Percentiles rank a stretch among this genome's conserved stretches.
These are phyloP conservation scores for Fusarium fracticaudum DNA, from an alignment of 2,329 filamentous ascomycete species.

Conservation along the genomic window DNA sequence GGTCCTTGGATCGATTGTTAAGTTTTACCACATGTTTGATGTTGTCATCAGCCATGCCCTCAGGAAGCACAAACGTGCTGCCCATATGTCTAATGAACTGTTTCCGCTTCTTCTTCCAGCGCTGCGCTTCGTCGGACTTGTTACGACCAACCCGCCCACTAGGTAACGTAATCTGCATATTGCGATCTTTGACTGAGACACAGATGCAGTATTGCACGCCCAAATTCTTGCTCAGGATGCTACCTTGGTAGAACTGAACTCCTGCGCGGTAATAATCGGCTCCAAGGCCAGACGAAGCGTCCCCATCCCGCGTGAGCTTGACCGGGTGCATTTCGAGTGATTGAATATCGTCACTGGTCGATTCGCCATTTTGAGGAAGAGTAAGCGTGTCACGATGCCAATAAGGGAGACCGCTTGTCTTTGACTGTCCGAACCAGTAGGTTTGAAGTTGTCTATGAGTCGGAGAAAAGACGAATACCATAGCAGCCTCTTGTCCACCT, in stretches of 20 bases:
- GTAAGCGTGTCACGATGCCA: conserved; percentile 51
- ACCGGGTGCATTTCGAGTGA: conserved; percentile 44
- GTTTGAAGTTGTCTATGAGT: conserved; percentile 46
- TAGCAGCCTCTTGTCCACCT: conserved; percentile 29
- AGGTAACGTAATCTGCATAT: conserved; percentile 43
- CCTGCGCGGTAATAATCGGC: conserved; percentile 46
- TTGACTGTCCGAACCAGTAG: conserved; percentile 48
- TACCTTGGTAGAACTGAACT: conserved; percentile 59
- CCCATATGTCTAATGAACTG: conserved; percentile 44
- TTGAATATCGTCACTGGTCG: conserved; percentile 28
- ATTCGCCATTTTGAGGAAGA: conserved; percentile 31
- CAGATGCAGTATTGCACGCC: conserved; percentile 54
- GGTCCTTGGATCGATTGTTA: not conserved
- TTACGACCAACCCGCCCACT: conserved; percentile 41
- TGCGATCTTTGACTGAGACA: conserved; percentile 38
- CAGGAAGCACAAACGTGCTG: conserved; percentile 50
- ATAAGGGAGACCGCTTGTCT: conserved; percentile 43
- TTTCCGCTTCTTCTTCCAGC: conserved; percentile 44
- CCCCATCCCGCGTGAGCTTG: conserved; percentile 25
- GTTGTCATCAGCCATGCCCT: conserved; percentile 45
- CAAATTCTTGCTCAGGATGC: conserved; percentile 54
- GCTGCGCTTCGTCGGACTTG: conserved; percentile 37
- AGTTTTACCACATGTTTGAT: conserved; percentile 34
- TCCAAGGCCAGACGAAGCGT: conserved; percentile 36
- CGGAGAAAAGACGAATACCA: conserved; percentile 50